Evolutionary conservation across 768 basidiomycete genomes (phyloP).

Genomic region (Phaeotremella skinneri): DNA sequence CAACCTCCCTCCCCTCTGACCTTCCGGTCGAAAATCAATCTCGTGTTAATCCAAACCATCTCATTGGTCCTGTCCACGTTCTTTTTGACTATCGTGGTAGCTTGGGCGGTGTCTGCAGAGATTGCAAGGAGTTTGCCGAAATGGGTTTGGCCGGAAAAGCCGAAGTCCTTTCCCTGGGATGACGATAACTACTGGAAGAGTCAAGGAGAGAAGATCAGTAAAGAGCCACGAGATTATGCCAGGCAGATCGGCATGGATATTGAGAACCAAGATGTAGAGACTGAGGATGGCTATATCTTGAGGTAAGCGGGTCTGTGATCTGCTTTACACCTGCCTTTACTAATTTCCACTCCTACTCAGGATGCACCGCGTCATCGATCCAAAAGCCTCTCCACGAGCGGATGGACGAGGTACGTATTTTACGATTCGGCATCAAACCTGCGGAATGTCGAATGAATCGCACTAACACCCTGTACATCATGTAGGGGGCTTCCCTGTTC

Average conservation of each 20-base stretch:
- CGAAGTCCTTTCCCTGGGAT: constrained; percentile 53
- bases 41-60: constrained; percentile 52
- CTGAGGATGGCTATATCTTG: constrained; percentile 56
- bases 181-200: constrained; percentile 51
- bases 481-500: constrained; percentile 55
- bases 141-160: constrained; percentile 33
- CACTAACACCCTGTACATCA: neutral
- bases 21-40: constrained; percentile 35
- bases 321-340: neutral
- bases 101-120: constrained; percentile 53
- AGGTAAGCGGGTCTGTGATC: constrained; percentile 45
- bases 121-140: constrained; percentile 28
- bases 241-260: constrained; percentile 55
- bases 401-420: constrained; percentile 47
- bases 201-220: constrained; percentile 51
- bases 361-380: constrained; percentile 53
- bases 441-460: neutral
- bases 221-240: constrained; percentile 57
- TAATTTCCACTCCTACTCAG: constrained; percentile 23
- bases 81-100: constrained; percentile 55
- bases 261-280: constrained; percentile 55
- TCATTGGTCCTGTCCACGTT: constrained; percentile 53
- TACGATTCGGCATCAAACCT: neutral
- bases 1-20: constrained; percentile 39
- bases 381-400: constrained; percentile 38